Evolutionary conservation across 164 flowering plant genomes (phyloP).

Genomic region (Liquidambar formosana): DNA sequence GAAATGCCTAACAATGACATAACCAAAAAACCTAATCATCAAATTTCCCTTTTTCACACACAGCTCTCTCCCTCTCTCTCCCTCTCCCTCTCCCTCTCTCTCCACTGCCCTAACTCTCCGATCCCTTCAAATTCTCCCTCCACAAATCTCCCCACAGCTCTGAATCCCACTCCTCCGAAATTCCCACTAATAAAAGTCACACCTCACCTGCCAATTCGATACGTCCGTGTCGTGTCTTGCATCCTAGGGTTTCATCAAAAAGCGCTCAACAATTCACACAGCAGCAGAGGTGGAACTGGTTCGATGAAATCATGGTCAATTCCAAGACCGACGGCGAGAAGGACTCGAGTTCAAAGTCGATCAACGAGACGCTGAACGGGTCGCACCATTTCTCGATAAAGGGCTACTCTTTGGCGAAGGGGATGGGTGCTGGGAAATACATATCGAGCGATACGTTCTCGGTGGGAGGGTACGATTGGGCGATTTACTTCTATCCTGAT

Average conservation of each 20-base stretch:
- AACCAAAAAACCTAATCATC: background rate
- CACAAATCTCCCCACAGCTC: background rate
- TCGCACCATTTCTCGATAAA: slow-evolving; percentile 65
- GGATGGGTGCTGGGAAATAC: slow-evolving; percentile 79
- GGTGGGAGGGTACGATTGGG: slow-evolving; percentile 91
- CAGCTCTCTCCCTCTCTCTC: background rate
- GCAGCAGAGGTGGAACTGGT: background rate
- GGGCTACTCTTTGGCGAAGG: slow-evolving; percentile 86
- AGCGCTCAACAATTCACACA: slow-evolving; percentile 3
- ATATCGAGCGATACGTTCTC: slow-evolving; percentile 65
- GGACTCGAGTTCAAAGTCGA: slow-evolving; percentile 52
- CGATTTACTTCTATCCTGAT: slow-evolving; percentile 88
- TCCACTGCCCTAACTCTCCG: background rate
- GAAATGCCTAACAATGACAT: background rate
- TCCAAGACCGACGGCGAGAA: slow-evolving; percentile 13
- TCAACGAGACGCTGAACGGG: slow-evolving; percentile 78
- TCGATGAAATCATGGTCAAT: slow-evolving; percentile 29
- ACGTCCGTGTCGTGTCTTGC: background rate
- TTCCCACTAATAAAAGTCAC: too few relatives aligned
- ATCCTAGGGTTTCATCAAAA: slow-evolving; percentile 11
- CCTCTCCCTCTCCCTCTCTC: background rate
- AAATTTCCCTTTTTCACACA: background rate
- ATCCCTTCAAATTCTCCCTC: background rate
- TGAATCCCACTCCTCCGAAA: background rate
- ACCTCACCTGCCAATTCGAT: too few relatives aligned